Evolutionary conservation across 176 grass and related monocot genomes (phyloP).

Genomic region (Juncus inflexus): DNA sequence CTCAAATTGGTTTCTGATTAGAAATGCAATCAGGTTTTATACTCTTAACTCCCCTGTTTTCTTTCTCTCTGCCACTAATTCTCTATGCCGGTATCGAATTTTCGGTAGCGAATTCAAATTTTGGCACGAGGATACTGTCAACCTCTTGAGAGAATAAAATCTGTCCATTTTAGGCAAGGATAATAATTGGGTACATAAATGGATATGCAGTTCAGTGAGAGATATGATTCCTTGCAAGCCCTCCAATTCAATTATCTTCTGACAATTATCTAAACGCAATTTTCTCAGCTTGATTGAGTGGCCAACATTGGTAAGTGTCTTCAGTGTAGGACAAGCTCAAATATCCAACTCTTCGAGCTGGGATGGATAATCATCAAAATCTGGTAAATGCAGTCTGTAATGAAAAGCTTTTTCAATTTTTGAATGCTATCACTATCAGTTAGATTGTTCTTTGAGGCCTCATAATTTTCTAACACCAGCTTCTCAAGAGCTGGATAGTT

Average conservation of each 20-base stretch:
- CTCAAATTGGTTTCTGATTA: too few species aligned
- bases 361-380: too few species aligned
- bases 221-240: not conserved
- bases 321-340: not conserved
- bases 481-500: constrained; percentile 1
- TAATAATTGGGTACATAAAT: not conserved
- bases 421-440: not conserved
- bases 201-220: not conserved
- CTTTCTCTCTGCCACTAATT: too few species aligned
- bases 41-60: too few species aligned
- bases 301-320: not conserved
- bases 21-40: too few species aligned
- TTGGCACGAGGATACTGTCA: not conserved
- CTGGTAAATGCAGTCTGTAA: not conserved
- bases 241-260: not conserved
- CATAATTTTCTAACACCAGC: not conserved
- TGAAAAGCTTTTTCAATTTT: not conserved
- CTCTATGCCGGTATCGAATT: too few species aligned
- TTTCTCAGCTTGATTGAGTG: not conserved
- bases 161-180: not conserved
- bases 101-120: not conserved
- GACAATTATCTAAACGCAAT: not conserved
- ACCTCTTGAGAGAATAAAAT: not conserved
- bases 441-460: not conserved
- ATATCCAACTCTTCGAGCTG: not conserved